phyloP scores from a whole-genome alignment of 2,329 filamentous ascomycete genomes.

The Penicillium hordei region DNA sequence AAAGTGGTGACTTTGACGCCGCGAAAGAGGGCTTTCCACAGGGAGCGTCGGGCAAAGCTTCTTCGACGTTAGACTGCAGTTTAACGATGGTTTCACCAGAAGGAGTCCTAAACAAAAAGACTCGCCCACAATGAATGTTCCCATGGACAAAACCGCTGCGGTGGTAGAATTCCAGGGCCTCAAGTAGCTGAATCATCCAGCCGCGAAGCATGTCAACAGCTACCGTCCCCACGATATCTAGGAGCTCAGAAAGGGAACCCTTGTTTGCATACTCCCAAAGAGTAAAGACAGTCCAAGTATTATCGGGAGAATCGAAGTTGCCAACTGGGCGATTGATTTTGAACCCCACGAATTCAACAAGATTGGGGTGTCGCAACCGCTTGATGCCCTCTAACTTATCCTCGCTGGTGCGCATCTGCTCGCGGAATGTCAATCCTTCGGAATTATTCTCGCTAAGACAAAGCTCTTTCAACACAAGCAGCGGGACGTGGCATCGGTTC shows the following conservation, averaged over 20 bases:
- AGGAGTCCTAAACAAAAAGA: constrained; percentile 70
- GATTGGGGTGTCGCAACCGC: constrained; percentile 70
- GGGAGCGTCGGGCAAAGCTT: constrained; percentile 52
- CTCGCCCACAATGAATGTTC: constrained; percentile 75
- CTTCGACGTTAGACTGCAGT: constrained; percentile 49
- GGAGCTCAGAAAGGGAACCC: constrained; percentile 76
- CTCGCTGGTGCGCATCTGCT: constrained; percentile 74
- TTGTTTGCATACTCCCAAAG: constrained; percentile 76
- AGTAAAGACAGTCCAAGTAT: constrained; percentile 70
- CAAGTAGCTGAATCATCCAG: constrained; percentile 89
- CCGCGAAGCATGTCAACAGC: constrained; percentile 74
- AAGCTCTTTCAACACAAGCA: constrained; percentile 73
- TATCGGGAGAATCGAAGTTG: constrained; percentile 42
- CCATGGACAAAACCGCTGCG: constrained; percentile 81
- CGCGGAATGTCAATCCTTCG: constrained; percentile 66
- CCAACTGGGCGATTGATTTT: constrained; percentile 62
- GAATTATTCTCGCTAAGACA: constrained; percentile 58
- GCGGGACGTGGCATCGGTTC: constrained; percentile 56
- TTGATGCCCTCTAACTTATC: constrained; percentile 73
- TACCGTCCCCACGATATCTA: constrained; percentile 75
- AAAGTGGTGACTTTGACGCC: constrained; percentile 75
- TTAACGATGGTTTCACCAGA: constrained; percentile 69
- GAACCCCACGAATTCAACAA: constrained; percentile 79
- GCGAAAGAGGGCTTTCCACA: constrained; percentile 34
- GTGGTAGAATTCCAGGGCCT: constrained; percentile 84